Conservation (phyloP, 345 rosid genomes). For the Citrus inodora region DNA sequence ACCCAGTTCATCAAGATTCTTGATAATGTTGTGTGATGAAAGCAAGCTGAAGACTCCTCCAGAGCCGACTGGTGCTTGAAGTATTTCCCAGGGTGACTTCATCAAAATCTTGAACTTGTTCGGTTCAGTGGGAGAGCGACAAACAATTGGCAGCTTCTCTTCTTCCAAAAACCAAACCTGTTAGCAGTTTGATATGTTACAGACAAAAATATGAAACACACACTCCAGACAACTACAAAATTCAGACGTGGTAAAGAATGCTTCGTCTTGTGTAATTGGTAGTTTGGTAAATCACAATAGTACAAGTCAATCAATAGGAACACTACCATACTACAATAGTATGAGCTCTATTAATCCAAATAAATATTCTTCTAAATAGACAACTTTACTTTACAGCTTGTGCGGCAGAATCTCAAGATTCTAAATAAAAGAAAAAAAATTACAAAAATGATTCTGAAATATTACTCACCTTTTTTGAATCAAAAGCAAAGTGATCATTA, state of each 20-base stretch:
- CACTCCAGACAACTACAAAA: background rate
- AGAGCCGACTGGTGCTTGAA: constrained; percentile 77
- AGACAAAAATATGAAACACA: constrained; percentile 1
- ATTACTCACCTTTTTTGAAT: constrained; percentile 59
- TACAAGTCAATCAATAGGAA: background rate
- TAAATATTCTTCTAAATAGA: background rate
- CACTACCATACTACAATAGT: background rate
- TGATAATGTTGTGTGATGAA: constrained; percentile 45
- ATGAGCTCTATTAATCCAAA: background rate
- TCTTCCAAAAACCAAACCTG: constrained; percentile 85
- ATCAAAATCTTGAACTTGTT: constrained; percentile 67
- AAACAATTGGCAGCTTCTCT: constrained; percentile 71
- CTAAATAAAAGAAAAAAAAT: background rate
- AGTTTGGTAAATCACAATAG: background rate
- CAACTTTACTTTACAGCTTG: background rate
- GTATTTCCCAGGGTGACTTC: constrained; percentile 93
- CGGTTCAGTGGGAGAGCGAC: constrained; percentile 44
- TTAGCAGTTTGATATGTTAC: background rate
- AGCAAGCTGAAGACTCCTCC: constrained; percentile 65
- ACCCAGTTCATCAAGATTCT: constrained; percentile 51
- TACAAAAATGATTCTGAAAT: background rate
- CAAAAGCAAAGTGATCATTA: constrained; percentile 67
- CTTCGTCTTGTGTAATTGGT: background rate
- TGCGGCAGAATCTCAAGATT: background rate
- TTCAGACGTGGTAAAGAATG: background rate